These are phyloP conservation scores for Paramecium sonneborni DNA, from an alignment of 73 alveolate species.

Conservation along the genomic window DNA sequence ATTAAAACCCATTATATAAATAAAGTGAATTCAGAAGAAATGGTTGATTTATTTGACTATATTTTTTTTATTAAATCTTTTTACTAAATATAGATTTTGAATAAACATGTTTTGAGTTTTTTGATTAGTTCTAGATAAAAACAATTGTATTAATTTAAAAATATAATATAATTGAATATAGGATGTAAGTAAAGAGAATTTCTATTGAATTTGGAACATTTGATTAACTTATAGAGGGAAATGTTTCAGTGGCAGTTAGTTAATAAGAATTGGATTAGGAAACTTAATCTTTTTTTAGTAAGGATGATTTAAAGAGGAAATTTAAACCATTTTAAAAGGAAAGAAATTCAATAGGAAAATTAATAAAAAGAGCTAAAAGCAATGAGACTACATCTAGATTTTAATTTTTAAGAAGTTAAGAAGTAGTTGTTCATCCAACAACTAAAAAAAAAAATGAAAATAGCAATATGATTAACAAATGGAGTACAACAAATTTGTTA, in stretches of 20 bases:
- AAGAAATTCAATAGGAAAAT: slow-evolving; percentile 45
- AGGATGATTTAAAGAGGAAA: neutral
- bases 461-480: neutral
- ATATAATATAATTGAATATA: too few relatives aligned
- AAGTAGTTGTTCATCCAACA: neutral
- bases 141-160: too few relatives aligned
- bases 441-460: neutral
- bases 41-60: too few relatives aligned
- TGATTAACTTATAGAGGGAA: neutral
- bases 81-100: too few relatives aligned
- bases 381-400: neutral
- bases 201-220: neutral
- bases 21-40: too few relatives aligned
- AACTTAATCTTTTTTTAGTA: slow-evolving; percentile 13
- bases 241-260: neutral
- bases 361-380: neutral
- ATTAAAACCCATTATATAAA: neutral
- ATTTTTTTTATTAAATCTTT: too few relatives aligned
- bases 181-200: neutral
- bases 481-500: neutral
- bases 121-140: too few relatives aligned
- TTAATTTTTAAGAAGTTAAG: neutral
- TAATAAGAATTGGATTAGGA: slow-evolving; percentile 10
- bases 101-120: too few relatives aligned
- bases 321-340: slow-evolving; percentile 20